phyloP scores from a whole-genome alignment of 208 protist genomes.

The Trypanosoma vivax region DNA sequence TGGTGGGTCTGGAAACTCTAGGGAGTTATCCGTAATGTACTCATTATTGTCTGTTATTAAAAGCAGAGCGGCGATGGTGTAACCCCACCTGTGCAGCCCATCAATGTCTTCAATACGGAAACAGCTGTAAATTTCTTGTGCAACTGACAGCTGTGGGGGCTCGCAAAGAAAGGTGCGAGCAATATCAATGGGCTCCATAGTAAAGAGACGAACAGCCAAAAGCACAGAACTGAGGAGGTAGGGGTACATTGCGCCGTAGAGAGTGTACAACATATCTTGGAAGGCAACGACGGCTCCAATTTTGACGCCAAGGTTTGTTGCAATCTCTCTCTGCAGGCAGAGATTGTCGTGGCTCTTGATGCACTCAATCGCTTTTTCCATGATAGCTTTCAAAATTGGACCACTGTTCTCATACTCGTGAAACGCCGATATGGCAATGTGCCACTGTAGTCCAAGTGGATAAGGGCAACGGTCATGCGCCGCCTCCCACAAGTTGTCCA shows the following conservation, averaged over 20 bases:
- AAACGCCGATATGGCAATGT: conserved; percentile 32
- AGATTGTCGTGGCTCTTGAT: conserved; percentile 47
- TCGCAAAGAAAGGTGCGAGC: conserved; percentile 41
- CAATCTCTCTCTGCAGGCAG: conserved; percentile 63
- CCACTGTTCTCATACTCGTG: conserved; percentile 60
- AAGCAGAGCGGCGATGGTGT: conserved; percentile 20
- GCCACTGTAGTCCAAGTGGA: conserved; percentile 52
- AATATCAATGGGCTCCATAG: conserved; percentile 79
- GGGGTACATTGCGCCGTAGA: conserved; percentile 57
- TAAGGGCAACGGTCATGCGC: conserved; percentile 29
- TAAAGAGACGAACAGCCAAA: conserved; percentile 59
- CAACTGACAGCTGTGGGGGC: conserved; percentile 44
- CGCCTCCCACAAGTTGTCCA: conserved; percentile 72
- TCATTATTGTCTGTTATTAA: not conserved
- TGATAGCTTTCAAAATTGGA: conserved; percentile 56
- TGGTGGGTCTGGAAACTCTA: conserved; percentile 5
- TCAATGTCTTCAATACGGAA: conserved; percentile 48
- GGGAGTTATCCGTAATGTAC: not conserved
- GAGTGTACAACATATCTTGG: conserved; percentile 49
- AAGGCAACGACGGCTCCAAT: conserved; percentile 63
- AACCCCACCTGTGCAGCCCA: conserved; percentile 26
- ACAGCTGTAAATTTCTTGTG: conserved; percentile 66
- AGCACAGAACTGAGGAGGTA: conserved; percentile 47
- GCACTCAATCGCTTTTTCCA: conserved; percentile 48
- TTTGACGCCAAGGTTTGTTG: conserved; percentile 78